Conservation (phyloP, 2,329 filamentous ascomycete species). For the Beauveria sp. region DNA sequence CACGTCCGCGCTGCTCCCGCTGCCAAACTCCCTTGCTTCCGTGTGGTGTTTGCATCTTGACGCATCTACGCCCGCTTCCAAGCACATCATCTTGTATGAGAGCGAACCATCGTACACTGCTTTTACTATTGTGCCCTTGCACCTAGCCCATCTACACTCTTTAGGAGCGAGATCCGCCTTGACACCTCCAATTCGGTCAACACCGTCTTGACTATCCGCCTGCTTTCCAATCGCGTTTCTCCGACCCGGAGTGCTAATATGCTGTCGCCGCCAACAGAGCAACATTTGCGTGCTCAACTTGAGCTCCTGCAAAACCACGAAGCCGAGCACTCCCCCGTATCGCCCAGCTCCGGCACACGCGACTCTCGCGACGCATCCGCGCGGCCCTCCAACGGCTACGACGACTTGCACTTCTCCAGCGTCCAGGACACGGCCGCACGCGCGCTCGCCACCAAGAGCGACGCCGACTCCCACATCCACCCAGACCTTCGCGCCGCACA, state of each 20-base stretch:
- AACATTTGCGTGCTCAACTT: slow-evolving; percentile 36
- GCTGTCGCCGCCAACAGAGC: slow-evolving; percentile 24
- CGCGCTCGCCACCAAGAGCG: slow-evolving; percentile 26
- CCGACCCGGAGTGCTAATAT: slow-evolving; percentile 6
- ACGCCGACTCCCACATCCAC: slow-evolving; percentile 40
- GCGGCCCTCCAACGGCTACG: slow-evolving; percentile 39
- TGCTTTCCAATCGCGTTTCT: neutral
- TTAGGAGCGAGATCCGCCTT: neutral
- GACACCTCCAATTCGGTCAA: no score
- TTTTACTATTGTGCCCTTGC: neutral
- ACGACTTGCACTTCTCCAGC: slow-evolving; percentile 26
- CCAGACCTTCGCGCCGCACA: slow-evolving; percentile 35
- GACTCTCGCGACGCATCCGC: slow-evolving; percentile 12
- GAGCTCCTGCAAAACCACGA: slow-evolving; percentile 36
- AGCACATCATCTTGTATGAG: neutral
- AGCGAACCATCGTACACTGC: neutral
- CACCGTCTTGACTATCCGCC: neutral
- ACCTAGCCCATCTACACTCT: neutral
- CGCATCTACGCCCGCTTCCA: neutral
- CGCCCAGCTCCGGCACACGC: slow-evolving; percentile 1
- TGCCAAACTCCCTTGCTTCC: neutral
- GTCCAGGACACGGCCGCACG: slow-evolving; percentile 26
- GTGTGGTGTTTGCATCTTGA: neutral
- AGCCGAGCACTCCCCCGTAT: slow-evolving; percentile 20
- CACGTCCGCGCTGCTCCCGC: slow-evolving; percentile 7